Evolutionary conservation across 306 rosid genomes (phyloP).

Genomic region (Trichosanthes truncata): DNA sequence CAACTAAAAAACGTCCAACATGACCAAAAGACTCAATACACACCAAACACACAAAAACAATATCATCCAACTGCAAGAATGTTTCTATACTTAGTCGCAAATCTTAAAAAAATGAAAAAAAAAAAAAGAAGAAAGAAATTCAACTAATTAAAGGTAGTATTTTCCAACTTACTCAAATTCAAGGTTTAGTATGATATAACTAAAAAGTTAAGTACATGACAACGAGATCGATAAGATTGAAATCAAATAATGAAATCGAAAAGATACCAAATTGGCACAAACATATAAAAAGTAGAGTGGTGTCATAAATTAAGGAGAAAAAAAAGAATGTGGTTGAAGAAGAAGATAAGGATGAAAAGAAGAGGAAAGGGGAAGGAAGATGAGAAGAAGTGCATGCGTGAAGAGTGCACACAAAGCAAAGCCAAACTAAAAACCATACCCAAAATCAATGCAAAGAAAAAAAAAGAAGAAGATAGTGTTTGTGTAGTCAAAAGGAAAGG

Average conservation of each 20-base stretch:
- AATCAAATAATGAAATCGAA: background rate
- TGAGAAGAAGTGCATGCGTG: background rate
- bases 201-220: too few relatives aligned
- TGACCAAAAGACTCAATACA: too few relatives aligned
- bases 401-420: background rate
- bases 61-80: too few relatives aligned
- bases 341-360: conserved; percentile 1
- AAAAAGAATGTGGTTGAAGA: background rate
- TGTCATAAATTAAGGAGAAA: background rate
- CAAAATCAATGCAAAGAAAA: background rate
- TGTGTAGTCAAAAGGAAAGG: background rate
- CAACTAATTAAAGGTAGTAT: too few relatives aligned
- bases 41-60: too few relatives aligned
- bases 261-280: background rate
- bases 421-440: background rate
- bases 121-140: too few relatives aligned
- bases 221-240: too few relatives aligned
- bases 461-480: background rate
- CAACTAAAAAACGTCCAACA: too few relatives aligned
- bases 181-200: too few relatives aligned
- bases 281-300: background rate
- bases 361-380: background rate
- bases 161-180: too few relatives aligned
- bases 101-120: too few relatives aligned
- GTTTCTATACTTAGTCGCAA: too few relatives aligned